Evolutionary conservation across 225 moss, liverwort and hornwort species (phyloP).

Genomic region (Neckera pumila): DNA sequence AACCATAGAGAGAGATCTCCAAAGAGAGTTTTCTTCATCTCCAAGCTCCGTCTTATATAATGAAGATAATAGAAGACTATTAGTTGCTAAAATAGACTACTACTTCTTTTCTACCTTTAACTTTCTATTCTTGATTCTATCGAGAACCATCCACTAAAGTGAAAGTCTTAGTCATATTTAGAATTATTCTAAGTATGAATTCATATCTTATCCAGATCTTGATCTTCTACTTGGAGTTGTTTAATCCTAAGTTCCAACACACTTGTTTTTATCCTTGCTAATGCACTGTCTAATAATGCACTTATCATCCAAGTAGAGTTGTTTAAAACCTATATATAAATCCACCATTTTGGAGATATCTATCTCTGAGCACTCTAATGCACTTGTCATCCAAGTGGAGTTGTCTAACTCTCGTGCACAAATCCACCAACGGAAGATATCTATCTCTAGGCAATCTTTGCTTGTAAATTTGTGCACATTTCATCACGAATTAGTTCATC

Average conservation of each 20-base stretch:
- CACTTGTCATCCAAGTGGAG: too few species aligned
- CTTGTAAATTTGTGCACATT: rapidly evolving
- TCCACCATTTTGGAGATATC: background rate
- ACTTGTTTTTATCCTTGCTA: background rate
- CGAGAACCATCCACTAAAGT: rapidly evolving
- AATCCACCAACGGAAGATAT: background rate
- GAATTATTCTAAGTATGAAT: background rate
- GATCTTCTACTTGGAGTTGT: background rate
- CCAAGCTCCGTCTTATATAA: background rate
- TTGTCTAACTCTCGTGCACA: too few species aligned
- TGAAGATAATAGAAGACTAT: background rate
- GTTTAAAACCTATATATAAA: background rate
- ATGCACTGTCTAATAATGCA: too few species aligned
- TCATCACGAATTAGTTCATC: too few species aligned
- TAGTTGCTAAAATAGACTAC: rapidly evolving
- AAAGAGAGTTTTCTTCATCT: background rate
- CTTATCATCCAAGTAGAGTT: background rate
- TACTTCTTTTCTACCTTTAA: background rate
- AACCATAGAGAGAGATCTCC: background rate
- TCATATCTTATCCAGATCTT: background rate
- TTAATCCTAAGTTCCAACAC: background rate
- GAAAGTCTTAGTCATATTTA: background rate
- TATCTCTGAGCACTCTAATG: too few species aligned
- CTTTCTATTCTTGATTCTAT: background rate
- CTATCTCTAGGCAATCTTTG: background rate